Evolutionary conservation across 2,329 filamentous ascomycete genomes (phyloP).

Genomic region (Knoxdaviesia proteae): DNA sequence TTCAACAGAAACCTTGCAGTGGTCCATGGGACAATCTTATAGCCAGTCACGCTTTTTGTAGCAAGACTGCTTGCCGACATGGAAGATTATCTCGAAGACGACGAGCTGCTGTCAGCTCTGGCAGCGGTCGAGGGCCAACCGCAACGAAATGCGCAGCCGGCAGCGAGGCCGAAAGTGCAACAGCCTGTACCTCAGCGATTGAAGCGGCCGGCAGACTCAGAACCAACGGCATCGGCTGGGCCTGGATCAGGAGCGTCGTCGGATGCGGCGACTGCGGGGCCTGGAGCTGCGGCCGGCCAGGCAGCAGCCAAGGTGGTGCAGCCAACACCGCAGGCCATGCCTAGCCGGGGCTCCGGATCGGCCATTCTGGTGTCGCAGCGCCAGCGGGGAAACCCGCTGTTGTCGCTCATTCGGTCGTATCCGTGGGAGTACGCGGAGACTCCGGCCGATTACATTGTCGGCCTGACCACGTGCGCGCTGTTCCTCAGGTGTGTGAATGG

Average conservation of each 20-base stretch:
- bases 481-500: constrained; percentile 42
- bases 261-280: neutral
- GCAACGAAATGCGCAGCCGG: too few species aligned
- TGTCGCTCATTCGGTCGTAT: constrained; percentile 61
- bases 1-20: too few species aligned
- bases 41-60: too few species aligned
- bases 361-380: constrained; percentile 77
- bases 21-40: too few species aligned
- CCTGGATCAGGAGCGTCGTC: constrained; percentile 11
- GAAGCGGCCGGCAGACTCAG: constrained; percentile 16
- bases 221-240: constrained; percentile 11
- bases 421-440: constrained; percentile 97
- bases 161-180: constrained; percentile 11
- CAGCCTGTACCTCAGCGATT: constrained; percentile 34
- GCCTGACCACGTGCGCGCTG: constrained; percentile 69
- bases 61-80: too few species aligned
- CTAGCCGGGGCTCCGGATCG: constrained; percentile 42
- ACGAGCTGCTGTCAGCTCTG: too few species aligned
- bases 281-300: constrained; percentile 14
- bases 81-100: too few species aligned
- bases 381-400: constrained; percentile 86
- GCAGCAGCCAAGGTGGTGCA: constrained; percentile 46
- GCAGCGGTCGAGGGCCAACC: too few species aligned
- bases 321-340: constrained; percentile 71
- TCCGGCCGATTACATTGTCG: constrained; percentile 81